Evolutionary conservation across 2,329 filamentous ascomycete genomes (phyloP).

Genomic region (Escovopsis sp.): DNA sequence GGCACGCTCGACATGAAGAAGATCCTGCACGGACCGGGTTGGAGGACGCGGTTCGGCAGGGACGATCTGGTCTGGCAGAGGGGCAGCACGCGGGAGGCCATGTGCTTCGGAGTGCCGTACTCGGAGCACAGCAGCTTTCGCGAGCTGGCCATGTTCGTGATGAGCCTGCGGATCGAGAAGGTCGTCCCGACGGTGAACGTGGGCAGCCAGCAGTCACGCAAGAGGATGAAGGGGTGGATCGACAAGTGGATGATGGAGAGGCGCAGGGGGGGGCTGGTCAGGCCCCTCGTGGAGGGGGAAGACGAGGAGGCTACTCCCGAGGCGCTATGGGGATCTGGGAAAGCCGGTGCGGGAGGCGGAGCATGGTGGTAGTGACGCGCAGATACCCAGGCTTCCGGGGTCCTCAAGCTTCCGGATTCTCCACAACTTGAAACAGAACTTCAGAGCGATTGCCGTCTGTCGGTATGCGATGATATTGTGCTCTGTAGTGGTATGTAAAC

Average conservation of each 20-base stretch:
- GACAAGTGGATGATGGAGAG: conserved; percentile 48
- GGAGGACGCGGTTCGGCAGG: conserved; percentile 60
- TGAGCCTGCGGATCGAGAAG: conserved; percentile 72
- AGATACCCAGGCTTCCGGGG: background rate
- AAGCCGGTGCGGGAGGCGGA: conserved; percentile 22
- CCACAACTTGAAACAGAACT: too few species aligned
- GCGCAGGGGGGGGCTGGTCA: conserved; percentile 37
- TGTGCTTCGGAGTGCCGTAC: conserved; percentile 90
- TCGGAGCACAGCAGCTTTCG: conserved; percentile 91
- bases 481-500: conserved; percentile 17
- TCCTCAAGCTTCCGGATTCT: too few species aligned
- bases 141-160: conserved; percentile 87
- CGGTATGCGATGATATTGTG: conserved; percentile 8
- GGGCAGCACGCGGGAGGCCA: conserved; percentile 67
- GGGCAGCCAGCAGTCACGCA: conserved; percentile 40
- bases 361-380: conserved; percentile 23
- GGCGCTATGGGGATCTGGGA: conserved; percentile 24
- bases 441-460: background rate
- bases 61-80: conserved; percentile 66
- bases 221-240: conserved; percentile 50
- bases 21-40: conserved; percentile 46
- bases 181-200: conserved; percentile 90
- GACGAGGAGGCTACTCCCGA: conserved; percentile 16
- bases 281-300: conserved; percentile 26
- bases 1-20: conserved; percentile 33